Base-by-base conservation (phyloP, 148 eudicot genomes). In the Rhododendron simsii region DNA sequence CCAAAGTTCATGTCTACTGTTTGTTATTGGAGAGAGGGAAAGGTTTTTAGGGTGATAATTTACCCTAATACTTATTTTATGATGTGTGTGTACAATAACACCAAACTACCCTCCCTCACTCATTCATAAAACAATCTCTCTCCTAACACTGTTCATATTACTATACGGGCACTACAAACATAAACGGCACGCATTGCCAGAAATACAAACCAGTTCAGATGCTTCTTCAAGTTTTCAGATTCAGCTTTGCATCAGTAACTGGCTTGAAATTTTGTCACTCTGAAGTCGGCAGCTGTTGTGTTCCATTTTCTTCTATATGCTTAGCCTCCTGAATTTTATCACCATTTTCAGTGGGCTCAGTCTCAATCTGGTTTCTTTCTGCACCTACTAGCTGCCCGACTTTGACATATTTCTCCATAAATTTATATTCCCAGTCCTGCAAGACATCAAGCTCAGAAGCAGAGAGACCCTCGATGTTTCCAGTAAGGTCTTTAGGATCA, bases 381-480 rank as follows among this genome's bases (percentile, higher is more conserved):
- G 65, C 65, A 20, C 90, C 67, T 78, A 91, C 92, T 80, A 95
- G 87, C 82, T 88, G 92, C 21, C 98, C 99, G 7, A 95, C 99
- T 86, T 92, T 95, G 2, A 94, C 97, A 85, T 96, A 96, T 87
- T 96, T 96, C 92, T 96, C 99, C 85, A 90, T 88, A 63, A 96
- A 96, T 87, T 95, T 96, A 18, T 90, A 90, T 86, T 96, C 99
- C 99, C 99, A 96, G 67, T 96, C 99, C 86, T 91, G 92, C 57
- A 96, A 87, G 67, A 93, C 95, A 44, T 93, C 98, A 85, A 96
- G 91, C 89, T 96, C 99, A 13, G 95, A 85, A 47, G 88, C 92
- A 55, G 89, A 86, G 44, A 96, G 88, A 18, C 99, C 99, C 3
- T 94, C 94, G 5, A 88, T 89, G 83, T 96, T 88, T 26, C 97